phyloP scores from a whole-genome alignment of 164 flowering plant species.

The Vitis rotundifolia region DNA sequence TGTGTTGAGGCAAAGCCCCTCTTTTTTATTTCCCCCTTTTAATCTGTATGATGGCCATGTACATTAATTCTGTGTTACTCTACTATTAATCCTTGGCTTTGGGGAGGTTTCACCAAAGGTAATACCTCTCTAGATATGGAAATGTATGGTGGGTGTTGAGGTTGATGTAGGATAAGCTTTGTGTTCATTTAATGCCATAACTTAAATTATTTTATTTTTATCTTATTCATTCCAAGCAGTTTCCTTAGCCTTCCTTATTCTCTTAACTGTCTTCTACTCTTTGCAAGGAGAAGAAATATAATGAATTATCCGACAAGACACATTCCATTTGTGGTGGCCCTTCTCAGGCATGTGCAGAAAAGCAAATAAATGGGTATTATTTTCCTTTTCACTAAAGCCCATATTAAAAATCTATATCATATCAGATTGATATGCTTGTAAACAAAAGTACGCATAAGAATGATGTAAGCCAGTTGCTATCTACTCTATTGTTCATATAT shows the following conservation, averaged over 20 bases:
- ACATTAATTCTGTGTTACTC: not conserved
- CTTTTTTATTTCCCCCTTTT: not conserved
- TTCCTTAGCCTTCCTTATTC: not conserved
- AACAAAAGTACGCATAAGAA: no score
- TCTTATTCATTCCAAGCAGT: not conserved
- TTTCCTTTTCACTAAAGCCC: no score
- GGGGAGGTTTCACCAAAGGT: slow-evolving; percentile 14
- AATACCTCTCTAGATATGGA: slow-evolving; percentile 6
- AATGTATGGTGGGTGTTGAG: slow-evolving; percentile 11
- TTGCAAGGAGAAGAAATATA: not conserved
- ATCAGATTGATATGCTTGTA: no score
- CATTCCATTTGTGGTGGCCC: no score
- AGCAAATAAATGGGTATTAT: no score
- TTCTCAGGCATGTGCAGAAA: no score
- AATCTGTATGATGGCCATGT: no score
- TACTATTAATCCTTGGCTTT: not conserved
- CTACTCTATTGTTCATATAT: no score
- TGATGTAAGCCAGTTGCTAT: no score
- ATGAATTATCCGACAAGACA: no score
- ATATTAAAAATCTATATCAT: no score
- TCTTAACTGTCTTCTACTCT: not conserved
- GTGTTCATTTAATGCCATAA: slow-evolving; percentile 1
- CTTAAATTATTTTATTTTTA: not conserved
- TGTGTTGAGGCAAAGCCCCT: not conserved
- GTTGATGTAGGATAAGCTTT: slow-evolving; percentile 18